Evolutionary conservation across 495 filamentous ascomycete genomes (phyloP).

Genomic region (Cryomyces minteri): DNA sequence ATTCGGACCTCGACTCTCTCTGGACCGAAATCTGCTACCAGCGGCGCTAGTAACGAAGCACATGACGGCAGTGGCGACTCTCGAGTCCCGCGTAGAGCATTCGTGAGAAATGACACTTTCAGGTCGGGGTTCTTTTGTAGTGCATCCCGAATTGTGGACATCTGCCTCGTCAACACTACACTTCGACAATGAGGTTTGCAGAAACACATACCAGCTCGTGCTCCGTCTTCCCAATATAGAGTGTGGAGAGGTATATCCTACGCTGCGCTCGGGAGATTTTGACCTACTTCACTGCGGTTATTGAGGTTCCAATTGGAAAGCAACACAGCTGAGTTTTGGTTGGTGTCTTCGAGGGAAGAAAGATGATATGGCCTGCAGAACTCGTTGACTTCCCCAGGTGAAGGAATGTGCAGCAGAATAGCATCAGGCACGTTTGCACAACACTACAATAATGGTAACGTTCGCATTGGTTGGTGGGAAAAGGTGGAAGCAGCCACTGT

Average conservation of each 20-base stretch:
- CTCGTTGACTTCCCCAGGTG: too few species aligned
- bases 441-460: too few species aligned
- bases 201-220: slow-evolving; percentile 48
- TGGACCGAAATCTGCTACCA: slow-evolving; percentile 65
- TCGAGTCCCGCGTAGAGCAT: slow-evolving; percentile 77
- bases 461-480: too few species aligned
- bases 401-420: too few species aligned
- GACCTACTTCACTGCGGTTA: slow-evolving; percentile 22
- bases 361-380: too few species aligned
- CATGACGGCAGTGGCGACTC: slow-evolving; percentile 77
- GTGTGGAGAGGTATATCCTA: slow-evolving; percentile 77
- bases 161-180: slow-evolving; percentile 22
- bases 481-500: too few species aligned
- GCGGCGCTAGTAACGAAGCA: slow-evolving; percentile 70
- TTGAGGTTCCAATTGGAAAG: too few species aligned
- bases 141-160: slow-evolving; percentile 58
- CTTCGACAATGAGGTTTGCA: not conserved
- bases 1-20: slow-evolving; percentile 85
- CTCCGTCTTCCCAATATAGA: slow-evolving; percentile 93
- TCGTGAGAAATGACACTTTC: slow-evolving; percentile 80
- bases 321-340: too few species aligned
- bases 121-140: slow-evolving; percentile 56
- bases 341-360: too few species aligned
- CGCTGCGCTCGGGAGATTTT: slow-evolving; percentile 65
- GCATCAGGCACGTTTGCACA: too few species aligned